phyloP scores from a whole-genome alignment of 176 grass and related monocot genomes.

The Areca catechu region DNA sequence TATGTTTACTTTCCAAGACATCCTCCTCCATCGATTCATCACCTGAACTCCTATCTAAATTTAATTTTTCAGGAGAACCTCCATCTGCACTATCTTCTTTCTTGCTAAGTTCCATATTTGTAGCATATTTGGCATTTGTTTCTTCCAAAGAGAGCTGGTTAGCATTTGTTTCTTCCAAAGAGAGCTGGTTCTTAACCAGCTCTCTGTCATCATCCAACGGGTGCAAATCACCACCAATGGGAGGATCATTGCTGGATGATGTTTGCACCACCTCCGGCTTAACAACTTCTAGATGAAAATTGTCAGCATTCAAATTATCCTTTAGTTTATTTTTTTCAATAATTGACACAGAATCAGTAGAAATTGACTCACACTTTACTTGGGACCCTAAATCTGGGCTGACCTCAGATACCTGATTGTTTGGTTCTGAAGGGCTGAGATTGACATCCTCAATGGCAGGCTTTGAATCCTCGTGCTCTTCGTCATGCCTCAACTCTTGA shows the following conservation, averaged over 20 bases:
- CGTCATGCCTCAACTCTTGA: too few species aligned
- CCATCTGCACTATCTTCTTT: slow-evolving; percentile 42
- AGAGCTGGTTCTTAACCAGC: slow-evolving; percentile 49
- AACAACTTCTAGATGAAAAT: slow-evolving; percentile 97
- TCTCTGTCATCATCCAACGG: slow-evolving; percentile 46
- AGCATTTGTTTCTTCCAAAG: slow-evolving; percentile 71
- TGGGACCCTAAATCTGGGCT: slow-evolving; percentile 83
- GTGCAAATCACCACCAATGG: slow-evolving; percentile 67
- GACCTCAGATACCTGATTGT: slow-evolving; percentile 93
- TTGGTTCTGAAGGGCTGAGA: slow-evolving; percentile 25
- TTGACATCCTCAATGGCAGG: slow-evolving; percentile 5
- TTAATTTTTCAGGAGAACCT: slow-evolving; percentile 82
- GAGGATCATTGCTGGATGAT: slow-evolving; percentile 61
- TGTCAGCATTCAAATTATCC: slow-evolving; percentile 99
- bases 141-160: slow-evolving; percentile 67
- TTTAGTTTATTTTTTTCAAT: slow-evolving; percentile 83
- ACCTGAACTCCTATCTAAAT: slow-evolving; percentile 96
- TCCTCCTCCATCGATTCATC: slow-evolving; percentile 99
- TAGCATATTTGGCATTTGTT: slow-evolving; percentile 36
- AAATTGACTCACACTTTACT: slow-evolving; percentile 92
- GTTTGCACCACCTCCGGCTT: slow-evolving; percentile 84
- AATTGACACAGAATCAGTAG: slow-evolving; percentile 82
- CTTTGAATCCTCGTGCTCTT: slow-evolving; percentile 6
- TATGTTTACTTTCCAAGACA: slow-evolving; percentile 59
- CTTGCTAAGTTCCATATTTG: slow-evolving; percentile 43